phyloP scores from a whole-genome alignment of 2,329 filamentous ascomycete species.

The Delphinella strobiligena region DNA sequence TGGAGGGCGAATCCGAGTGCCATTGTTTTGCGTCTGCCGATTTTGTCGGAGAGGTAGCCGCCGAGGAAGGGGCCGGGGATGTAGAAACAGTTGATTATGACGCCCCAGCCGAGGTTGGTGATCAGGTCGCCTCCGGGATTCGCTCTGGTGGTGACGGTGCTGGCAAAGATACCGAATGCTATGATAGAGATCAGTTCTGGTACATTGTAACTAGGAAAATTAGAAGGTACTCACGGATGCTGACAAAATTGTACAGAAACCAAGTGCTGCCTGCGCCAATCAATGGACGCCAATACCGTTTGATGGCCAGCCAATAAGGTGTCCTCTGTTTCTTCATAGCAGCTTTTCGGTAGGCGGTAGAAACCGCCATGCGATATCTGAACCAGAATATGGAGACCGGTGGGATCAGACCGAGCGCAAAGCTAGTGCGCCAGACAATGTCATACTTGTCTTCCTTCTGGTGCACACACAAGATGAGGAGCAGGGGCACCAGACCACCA shows the following conservation, averaged over 20 bases:
- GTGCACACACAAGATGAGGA: constrained; percentile 39
- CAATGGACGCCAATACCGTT: constrained; percentile 61
- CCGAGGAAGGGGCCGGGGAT: constrained; percentile 69
- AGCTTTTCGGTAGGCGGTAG: constrained; percentile 61
- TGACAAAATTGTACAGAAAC: constrained; percentile 65
- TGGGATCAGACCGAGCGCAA: constrained; percentile 67
- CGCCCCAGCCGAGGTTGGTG: constrained; percentile 68
- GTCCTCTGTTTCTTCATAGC: constrained; percentile 47
- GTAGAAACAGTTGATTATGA: constrained; percentile 77
- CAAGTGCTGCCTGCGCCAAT: constrained; percentile 60
- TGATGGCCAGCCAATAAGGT: constrained; percentile 37
- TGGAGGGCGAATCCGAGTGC: constrained; percentile 59
- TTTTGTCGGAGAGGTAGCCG: constrained; percentile 60
- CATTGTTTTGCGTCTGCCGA: constrained; percentile 66
- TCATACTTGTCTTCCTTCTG: constrained; percentile 29
- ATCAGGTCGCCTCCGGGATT: constrained; percentile 52
- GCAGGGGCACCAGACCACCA: constrained; percentile 31
- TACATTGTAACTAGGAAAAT: too few relatives aligned
- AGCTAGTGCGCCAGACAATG: constrained; percentile 62
- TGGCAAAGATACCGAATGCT: constrained; percentile 67
- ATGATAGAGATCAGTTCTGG: neutral
- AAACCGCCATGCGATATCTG: constrained; percentile 60
- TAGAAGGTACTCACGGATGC: too few relatives aligned
- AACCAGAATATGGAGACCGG: constrained; percentile 58
- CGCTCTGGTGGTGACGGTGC: constrained; percentile 56